A percentile compares a stretch with the other conserved stretches of the same genome.
Conservation (phyloP, 2,329 filamentous ascomycete species). For the Arthroderma sp. region DNA sequence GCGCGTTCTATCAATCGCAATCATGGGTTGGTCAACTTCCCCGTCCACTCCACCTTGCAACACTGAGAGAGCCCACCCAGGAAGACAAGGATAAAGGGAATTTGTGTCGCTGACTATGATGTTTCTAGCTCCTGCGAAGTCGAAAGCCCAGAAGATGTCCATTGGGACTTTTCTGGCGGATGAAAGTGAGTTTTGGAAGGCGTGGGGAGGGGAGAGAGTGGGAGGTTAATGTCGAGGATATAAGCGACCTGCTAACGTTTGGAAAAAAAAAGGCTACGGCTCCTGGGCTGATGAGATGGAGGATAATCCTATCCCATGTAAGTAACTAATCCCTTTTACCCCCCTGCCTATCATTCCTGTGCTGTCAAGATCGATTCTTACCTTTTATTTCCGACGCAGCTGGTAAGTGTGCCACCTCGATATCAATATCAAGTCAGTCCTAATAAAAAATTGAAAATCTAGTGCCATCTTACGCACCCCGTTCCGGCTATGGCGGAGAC, state of each 20-base stretch:
- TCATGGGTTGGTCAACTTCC: slow-evolving; percentile 42
- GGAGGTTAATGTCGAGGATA: not conserved
- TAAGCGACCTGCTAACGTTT: slow-evolving; percentile 20
- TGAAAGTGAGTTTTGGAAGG: slow-evolving; percentile 53
- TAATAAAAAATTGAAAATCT: not conserved
- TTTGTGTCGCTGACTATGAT: slow-evolving; percentile 12
- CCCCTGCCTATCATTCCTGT: not conserved
- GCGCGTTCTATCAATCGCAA: slow-evolving; percentile 41
- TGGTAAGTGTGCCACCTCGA: slow-evolving; percentile 5
- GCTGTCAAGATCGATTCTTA: slow-evolving; percentile 7
- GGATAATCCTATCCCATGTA: slow-evolving; percentile 63
- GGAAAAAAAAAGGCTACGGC: slow-evolving; percentile 52
- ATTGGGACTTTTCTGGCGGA: slow-evolving; percentile 91
- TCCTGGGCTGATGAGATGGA: slow-evolving; percentile 99
- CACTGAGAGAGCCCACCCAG: not conserved
- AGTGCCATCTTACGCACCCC: slow-evolving; percentile 28
- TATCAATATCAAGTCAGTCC: slow-evolving; percentile 4
- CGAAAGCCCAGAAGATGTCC: slow-evolving; percentile 92
- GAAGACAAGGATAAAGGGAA: not conserved
- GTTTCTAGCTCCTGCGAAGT: slow-evolving; percentile 71
- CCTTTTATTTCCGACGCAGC: slow-evolving; percentile 3
- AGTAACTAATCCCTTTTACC: slow-evolving; percentile 25
- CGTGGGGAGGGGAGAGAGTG: not conserved
- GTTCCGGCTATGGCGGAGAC: slow-evolving; percentile 39
- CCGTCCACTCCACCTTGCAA: slow-evolving; percentile 1